A percentile compares a stretch with the other conserved stretches of the same genome.
Conservation (phyloP, 2,329 filamentous ascomycete genomes). For the Zymoseptoria tritici region DNA sequence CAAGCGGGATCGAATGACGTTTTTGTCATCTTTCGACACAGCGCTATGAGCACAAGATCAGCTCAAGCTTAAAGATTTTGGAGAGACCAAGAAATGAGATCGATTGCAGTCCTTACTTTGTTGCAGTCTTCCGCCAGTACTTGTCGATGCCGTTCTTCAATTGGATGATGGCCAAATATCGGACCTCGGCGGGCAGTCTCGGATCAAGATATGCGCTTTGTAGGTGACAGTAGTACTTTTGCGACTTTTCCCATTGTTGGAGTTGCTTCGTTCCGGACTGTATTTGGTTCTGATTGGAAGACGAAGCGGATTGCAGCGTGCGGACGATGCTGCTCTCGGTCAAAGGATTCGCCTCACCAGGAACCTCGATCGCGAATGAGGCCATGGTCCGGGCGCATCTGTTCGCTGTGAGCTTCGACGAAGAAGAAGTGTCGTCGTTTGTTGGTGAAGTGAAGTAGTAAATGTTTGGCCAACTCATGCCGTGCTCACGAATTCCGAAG, state of each 20-base stretch:
- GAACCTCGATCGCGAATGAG: conserved; percentile 55
- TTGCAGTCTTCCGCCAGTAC: conserved; percentile 78
- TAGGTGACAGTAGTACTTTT: conserved; percentile 43
- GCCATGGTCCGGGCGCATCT: conserved; percentile 10
- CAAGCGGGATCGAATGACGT: conserved; percentile 64
- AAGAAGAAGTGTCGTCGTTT: neutral
- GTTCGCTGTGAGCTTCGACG: neutral
- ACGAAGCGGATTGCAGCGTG: conserved; percentile 42
- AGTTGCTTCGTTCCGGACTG: conserved; percentile 47
- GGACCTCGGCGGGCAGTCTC: conserved; percentile 65
- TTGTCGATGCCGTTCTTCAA: conserved; percentile 95
- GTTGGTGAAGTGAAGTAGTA: neutral
- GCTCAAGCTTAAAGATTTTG: neutral
- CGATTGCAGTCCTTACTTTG: conserved; percentile 43
- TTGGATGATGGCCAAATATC: conserved; percentile 86
- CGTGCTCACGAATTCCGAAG: neutral
- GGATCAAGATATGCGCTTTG: conserved; percentile 71
- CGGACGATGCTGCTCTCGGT: conserved; percentile 42
- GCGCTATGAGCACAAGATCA: conserved; percentile 35
- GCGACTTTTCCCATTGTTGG: conserved; percentile 42
- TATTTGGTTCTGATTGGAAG: conserved; percentile 41
- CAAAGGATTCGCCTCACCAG: conserved; percentile 64
- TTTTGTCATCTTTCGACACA: conserved; percentile 63
- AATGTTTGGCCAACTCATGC: neutral
- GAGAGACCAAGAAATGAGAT: neutral